Evolutionary conservation across 1,284 basidiomycete species (phyloP).

Genomic region (Serendipita sp.): DNA sequence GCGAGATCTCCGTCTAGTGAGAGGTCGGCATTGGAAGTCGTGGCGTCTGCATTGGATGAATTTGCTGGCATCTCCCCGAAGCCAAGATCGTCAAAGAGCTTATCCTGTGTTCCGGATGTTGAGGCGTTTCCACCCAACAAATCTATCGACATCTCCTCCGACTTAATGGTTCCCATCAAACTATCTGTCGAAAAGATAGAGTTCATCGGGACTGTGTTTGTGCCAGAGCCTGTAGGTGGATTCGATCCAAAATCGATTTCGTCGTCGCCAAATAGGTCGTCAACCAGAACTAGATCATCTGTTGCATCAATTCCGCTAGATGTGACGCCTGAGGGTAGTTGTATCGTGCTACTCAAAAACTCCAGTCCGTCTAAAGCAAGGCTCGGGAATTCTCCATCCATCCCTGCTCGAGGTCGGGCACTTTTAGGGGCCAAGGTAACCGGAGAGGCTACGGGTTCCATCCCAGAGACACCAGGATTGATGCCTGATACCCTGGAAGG

Average conservation of each 20-base stretch:
- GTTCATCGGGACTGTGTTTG: not conserved
- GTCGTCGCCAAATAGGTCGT: not conserved
- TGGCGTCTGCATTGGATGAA: not conserved
- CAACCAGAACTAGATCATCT: not conserved
- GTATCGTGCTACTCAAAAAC: not conserved
- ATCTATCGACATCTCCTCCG: not conserved
- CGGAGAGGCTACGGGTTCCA: not conserved
- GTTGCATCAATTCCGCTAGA: not conserved
- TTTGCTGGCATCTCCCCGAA: not conserved
- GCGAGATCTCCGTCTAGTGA: not conserved
- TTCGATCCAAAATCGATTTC: not conserved
- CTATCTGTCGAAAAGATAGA: not conserved
- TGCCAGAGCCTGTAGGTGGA: not conserved
- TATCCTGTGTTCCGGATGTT: not conserved
- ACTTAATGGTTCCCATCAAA: not conserved
- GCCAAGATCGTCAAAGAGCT: not conserved
- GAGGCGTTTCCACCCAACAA: not conserved
- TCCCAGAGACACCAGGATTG: not conserved
- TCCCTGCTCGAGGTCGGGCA: not conserved
- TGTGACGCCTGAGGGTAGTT: not conserved
- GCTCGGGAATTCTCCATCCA: not conserved
- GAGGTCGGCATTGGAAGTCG: not conserved
- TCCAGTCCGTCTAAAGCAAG: not conserved
- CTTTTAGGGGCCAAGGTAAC: constrained; percentile 1
- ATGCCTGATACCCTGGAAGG: not conserved